phyloP scores from a whole-genome alignment of 2,329 filamentous ascomycete species.

The Microdochium trichocladiopsis region DNA sequence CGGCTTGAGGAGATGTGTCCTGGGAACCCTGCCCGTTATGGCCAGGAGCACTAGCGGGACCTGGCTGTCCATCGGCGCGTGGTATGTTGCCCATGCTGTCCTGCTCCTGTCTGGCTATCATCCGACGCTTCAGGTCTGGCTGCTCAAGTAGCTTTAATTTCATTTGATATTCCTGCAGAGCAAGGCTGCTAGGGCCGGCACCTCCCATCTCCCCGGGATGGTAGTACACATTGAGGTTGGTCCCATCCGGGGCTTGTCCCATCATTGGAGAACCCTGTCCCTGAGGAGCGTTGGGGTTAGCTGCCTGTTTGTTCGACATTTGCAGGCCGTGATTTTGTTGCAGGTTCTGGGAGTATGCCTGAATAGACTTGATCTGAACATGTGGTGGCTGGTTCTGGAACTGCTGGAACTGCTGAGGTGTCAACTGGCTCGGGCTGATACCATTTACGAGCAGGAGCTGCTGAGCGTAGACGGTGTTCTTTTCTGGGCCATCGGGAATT shows the following conservation, averaged over 20 bases:
- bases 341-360: slow-evolving; percentile 80
- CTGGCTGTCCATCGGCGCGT: slow-evolving; percentile 41
- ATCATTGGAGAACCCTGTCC: slow-evolving; percentile 81
- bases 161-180: slow-evolving; percentile 84
- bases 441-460: slow-evolving; percentile 61
- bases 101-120: slow-evolving; percentile 81
- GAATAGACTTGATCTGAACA: slow-evolving; percentile 75
- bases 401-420: slow-evolving; percentile 66
- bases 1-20: slow-evolving; percentile 63
- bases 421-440: slow-evolving; percentile 69
- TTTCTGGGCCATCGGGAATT: slow-evolving; percentile 8
- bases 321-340: slow-evolving; percentile 77
- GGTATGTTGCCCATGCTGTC: slow-evolving; percentile 51
- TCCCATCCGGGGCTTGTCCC: slow-evolving; percentile 60
- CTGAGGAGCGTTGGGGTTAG: slow-evolving; percentile 57
- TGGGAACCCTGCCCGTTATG: slow-evolving; percentile 59
- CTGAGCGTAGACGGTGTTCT: slow-evolving; percentile 38
- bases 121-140: slow-evolving; percentile 78
- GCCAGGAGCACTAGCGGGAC: slow-evolving; percentile 36
- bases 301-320: slow-evolving; percentile 54
- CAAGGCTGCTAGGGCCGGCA: slow-evolving; percentile 62
- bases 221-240: slow-evolving; percentile 51
- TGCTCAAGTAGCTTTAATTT: slow-evolving; percentile 81
- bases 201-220: slow-evolving; percentile 55
- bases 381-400: slow-evolving; percentile 47